These are phyloP conservation scores for Chalciporus sphaerocephalus DNA, from an alignment of 768 basidiomycete species.

Conservation along the genomic window DNA sequence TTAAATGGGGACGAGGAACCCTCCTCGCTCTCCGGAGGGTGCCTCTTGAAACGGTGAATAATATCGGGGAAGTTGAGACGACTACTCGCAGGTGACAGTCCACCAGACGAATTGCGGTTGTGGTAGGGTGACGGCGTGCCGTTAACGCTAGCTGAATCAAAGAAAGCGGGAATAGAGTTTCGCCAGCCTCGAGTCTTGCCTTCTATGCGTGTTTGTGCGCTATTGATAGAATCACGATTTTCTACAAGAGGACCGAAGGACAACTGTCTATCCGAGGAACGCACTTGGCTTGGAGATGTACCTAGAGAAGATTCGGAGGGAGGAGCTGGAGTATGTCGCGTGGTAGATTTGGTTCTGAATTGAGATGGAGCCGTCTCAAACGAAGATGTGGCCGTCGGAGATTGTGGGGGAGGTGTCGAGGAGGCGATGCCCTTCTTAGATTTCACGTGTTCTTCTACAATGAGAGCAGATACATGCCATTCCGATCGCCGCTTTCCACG, in stretches of 20 bases:
- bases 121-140: constrained; percentile 34
- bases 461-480: constrained; percentile 65
- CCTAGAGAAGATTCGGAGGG: constrained; percentile 39
- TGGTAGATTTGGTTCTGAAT: constrained; percentile 8
- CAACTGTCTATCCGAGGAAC: constrained; percentile 44
- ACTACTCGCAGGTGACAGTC: constrained; percentile 43
- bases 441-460: constrained; percentile 62
- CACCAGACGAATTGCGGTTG: constrained; percentile 24
- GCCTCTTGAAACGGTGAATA: constrained; percentile 34
- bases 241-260: constrained; percentile 58
- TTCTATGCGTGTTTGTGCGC: constrained; percentile 44
- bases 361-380: constrained; percentile 11
- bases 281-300: constrained; percentile 36
- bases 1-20: constrained; percentile 42
- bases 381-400: constrained; percentile 12
- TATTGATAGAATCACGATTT: constrained; percentile 44
- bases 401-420: constrained; percentile 14
- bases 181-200: constrained; percentile 27
- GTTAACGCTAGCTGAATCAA: constrained; percentile 33
- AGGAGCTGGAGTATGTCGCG: constrained; percentile 26
- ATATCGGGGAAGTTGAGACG: constrained; percentile 38
- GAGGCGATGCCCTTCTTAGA: constrained; percentile 31
- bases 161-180: constrained; percentile 23
- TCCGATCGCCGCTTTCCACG: constrained; percentile 40
- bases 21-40: constrained; percentile 43